Evolutionary conservation across 1,284 basidiomycete genomes (phyloP), one percentile per base, ranked within the genome.

Genomic region (Ustilago sp.): DNA sequence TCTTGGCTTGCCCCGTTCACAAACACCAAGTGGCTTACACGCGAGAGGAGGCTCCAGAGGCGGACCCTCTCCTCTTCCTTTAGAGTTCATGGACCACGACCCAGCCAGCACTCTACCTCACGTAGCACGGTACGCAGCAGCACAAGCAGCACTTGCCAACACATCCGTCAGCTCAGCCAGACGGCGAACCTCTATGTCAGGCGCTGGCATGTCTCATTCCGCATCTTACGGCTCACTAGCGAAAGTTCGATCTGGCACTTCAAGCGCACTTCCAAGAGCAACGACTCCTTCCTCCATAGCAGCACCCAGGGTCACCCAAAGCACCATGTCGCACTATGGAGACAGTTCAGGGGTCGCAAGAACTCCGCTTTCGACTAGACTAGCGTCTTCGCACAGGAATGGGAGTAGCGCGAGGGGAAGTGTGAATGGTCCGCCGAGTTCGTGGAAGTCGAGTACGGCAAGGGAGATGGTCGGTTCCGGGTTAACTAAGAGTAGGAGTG

Each of bases 401-500:
- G 63, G 15, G 7, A 61, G 58, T 12, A 68, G 62, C 32, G 62
- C 55, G 2, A 59, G 65, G 23, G 68, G 65, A 1, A 76, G 74
- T 55, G 61, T 64, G 12, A 68, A 58, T 12, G 74, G 69, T 13
- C 69, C 74, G 8, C 74, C 74, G 28, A 68, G 70, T 23, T 66
- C 66, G 19, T 77, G 74, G 74, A 77, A 77, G 63, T 50, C 43
- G 6, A 39, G 38, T n/a, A 15, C 41, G 23, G 55, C 55, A 32
- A 41, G 35, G 31, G 55, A 28, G 39, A 39, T 28, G 31, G 15
- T 38, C 36, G 51, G 34, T 32, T 34, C 50, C 5, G 41, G 43
- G 32, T 36, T 60, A 43, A 36, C 13, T 95, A 98, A 83, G 94
- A 97, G 64, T 89, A 98, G 41, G 94, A 97, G 86, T 95, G 97